These are phyloP conservation scores for Colletotrichum salicis DNA, from an alignment of 2,329 filamentous ascomycete species.

Conservation along the genomic window DNA sequence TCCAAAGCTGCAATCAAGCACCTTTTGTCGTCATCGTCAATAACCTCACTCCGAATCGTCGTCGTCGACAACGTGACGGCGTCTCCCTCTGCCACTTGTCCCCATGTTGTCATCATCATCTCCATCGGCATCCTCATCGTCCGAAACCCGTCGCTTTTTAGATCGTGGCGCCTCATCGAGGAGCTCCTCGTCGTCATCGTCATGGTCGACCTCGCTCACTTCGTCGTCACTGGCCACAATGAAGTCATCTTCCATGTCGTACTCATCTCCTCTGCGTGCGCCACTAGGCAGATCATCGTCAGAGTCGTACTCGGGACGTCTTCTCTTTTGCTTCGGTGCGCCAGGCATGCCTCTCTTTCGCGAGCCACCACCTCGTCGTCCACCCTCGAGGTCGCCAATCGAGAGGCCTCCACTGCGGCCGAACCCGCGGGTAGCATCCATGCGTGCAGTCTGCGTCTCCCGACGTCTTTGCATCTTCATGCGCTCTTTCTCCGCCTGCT, in stretches of 20 bases:
- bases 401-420: slow-evolving; percentile 69
- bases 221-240: slow-evolving; percentile 80
- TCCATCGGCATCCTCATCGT: slow-evolving; percentile 57
- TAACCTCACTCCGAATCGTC: slow-evolving; percentile 61
- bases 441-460: slow-evolving; percentile 74
- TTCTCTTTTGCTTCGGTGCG: slow-evolving; percentile 61
- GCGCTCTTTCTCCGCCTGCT: slow-evolving; percentile 79
- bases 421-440: slow-evolving; percentile 64
- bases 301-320: slow-evolving; percentile 76
- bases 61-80: slow-evolving; percentile 68
- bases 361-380: slow-evolving; percentile 59
- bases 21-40: not conserved
- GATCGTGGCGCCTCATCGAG: slow-evolving; percentile 54
- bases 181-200: slow-evolving; percentile 66
- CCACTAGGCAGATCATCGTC: slow-evolving; percentile 77
- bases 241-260: slow-evolving; percentile 84
- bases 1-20: not conserved
- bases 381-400: slow-evolving; percentile 75
- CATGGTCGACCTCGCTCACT: slow-evolving; percentile 67
- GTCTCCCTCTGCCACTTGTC: slow-evolving; percentile 57
- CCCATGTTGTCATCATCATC: slow-evolving; percentile 61
- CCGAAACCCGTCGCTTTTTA: slow-evolving; percentile 62
- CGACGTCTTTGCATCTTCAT: slow-evolving; percentile 72
- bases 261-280: slow-evolving; percentile 73
- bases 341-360: slow-evolving; percentile 66